Conservation (phyloP, 805 yeast genomes). For the Barnettozyma wickerhamii region DNA sequence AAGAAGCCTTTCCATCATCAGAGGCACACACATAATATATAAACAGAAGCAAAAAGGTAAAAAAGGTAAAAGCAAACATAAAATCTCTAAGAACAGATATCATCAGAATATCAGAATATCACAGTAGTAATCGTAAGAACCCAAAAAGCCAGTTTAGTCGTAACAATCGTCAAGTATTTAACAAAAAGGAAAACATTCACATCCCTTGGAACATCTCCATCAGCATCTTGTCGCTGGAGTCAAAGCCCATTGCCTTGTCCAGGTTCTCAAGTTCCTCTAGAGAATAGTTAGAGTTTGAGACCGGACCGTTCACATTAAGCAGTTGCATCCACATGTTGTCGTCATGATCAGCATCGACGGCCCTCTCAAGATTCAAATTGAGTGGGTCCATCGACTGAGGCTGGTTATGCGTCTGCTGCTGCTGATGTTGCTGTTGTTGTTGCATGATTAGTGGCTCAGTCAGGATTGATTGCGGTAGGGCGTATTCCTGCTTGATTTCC, state of each 20-base stretch:
- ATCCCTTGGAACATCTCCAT: slow-evolving; percentile 23
- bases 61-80: too few species aligned
- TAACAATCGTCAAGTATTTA: too few species aligned
- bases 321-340: slow-evolving; percentile 22
- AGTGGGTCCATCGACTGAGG: slow-evolving; percentile 5
- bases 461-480: slow-evolving; percentile 2
- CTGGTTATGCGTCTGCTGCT: neutral
- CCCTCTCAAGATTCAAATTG: slow-evolving; percentile 4
- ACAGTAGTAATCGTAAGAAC: too few species aligned
- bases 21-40: too few species aligned
- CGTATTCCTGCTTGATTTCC: neutral
- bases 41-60: too few species aligned
- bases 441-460: slow-evolving; percentile 8
- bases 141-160: too few species aligned
- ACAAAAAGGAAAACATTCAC: slow-evolving; percentile 7
- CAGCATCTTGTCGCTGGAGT: slow-evolving; percentile 22
- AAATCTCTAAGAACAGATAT: neutral
- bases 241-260: slow-evolving; percentile 28
- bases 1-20: too few species aligned
- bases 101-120: neutral
- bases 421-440: slow-evolving; percentile 7
- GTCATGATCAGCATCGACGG: slow-evolving; percentile 6
- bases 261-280: slow-evolving; percentile 24
- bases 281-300: slow-evolving; percentile 17
- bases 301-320: slow-evolving; percentile 12